phyloP scores from a whole-genome alignment of 202 grass and related monocot species.

The Setaria italica region DNA sequence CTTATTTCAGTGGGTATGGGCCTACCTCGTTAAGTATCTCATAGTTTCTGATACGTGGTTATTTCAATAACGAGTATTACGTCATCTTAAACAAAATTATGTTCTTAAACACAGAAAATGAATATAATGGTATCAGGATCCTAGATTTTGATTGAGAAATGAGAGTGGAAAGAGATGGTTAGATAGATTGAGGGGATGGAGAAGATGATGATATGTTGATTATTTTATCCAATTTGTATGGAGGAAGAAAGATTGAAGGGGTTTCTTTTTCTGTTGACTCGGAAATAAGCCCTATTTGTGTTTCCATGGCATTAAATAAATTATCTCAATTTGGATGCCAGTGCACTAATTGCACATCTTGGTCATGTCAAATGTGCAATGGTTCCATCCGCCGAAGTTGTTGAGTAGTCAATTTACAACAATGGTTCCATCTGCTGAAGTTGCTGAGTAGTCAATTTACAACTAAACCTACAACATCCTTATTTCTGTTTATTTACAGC shows the following conservation, averaged over 20 bases:
- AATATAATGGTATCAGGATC: not conserved
- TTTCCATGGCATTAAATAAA: not conserved
- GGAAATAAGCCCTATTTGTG: not conserved
- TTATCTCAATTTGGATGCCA: not conserved
- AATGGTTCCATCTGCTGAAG: not conserved
- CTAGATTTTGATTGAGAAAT: conserved; percentile 1
- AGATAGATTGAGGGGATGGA: not conserved
- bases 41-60: not conserved
- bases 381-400: not conserved
- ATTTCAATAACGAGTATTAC: not conserved
- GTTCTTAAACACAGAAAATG: not conserved
- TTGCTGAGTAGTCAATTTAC: not conserved
- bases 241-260: not conserved
- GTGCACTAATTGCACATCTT: not conserved
- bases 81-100: not conserved
- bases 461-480: not conserved
- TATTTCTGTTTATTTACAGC: not conserved
- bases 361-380: not conserved
- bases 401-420: not conserved
- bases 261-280: not conserved
- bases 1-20: not conserved
- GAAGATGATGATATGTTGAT: not conserved
- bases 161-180: not conserved
- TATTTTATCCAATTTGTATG: not conserved
- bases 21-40: not conserved